A percentile compares a stretch with the other conserved stretches of the same genome.
These are phyloP conservation scores for Penicillium concentricum DNA, from an alignment of 2,329 filamentous ascomycete species.

Conservation along the genomic window DNA sequence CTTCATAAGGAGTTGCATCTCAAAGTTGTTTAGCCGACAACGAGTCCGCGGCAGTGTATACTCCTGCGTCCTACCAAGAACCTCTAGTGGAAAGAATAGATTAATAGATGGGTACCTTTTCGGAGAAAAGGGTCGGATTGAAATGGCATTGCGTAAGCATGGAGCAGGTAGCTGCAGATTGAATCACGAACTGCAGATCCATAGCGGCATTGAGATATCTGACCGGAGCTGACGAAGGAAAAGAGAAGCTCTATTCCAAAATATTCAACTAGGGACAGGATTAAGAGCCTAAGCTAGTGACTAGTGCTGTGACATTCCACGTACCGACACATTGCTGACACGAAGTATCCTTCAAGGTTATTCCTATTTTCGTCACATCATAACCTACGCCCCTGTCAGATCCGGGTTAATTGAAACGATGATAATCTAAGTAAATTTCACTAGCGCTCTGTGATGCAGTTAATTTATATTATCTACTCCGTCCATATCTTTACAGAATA, in stretches of 20 bases:
- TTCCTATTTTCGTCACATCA: background rate
- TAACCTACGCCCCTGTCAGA: background rate
- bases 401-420: background rate
- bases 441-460: background rate
- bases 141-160: background rate
- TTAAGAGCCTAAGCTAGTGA: background rate
- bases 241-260: background rate
- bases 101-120: background rate
- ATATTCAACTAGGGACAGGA: background rate
- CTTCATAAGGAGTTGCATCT: background rate
- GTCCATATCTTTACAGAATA: background rate
- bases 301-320: too few species aligned
- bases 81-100: background rate
- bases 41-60: too few species aligned
- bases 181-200: background rate
- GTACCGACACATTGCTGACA: background rate
- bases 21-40: background rate
- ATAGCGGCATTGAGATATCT: background rate
- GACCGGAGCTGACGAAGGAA: background rate
- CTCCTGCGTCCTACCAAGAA: background rate
- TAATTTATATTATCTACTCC: background rate
- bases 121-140: background rate
- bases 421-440: background rate
- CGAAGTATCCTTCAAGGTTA: background rate
- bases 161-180: background rate